Conservation (phyloP, 2,329 filamentous ascomycete genomes). For the Calonectria henricotiae region DNA sequence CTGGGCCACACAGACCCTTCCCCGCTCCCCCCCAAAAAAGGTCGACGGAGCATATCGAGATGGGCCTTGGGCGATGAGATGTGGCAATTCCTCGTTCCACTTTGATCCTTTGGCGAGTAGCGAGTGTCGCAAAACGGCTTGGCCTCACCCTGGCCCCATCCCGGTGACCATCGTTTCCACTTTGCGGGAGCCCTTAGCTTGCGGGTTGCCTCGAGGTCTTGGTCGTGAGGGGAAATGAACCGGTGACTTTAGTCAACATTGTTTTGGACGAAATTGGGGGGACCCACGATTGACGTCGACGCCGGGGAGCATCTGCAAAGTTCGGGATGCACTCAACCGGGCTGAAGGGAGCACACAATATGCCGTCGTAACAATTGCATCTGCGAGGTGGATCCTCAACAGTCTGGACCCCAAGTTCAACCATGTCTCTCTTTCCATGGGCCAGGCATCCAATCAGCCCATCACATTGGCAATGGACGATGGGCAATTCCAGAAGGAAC, state of each 20-base stretch:
- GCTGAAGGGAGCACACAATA: constrained; percentile 39
- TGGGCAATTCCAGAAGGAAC: constrained; percentile 40
- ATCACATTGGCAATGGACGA: constrained; percentile 15
- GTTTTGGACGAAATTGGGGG: constrained; percentile 7
- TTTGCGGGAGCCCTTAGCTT: constrained; percentile 30
- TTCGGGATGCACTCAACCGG: constrained; percentile 37
- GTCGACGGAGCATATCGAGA: constrained; percentile 37
- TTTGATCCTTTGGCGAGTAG: constrained; percentile 31
- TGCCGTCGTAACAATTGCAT: constrained; percentile 40
- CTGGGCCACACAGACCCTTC: constrained; percentile 47
- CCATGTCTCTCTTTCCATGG: constrained; percentile 29
- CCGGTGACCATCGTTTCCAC: constrained; percentile 25
- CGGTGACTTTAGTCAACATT: constrained; percentile 26
- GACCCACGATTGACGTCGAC: constrained; percentile 21
- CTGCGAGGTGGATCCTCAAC: constrained; percentile 46
- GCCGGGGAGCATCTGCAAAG: constrained; percentile 8
- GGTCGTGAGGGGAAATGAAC: constrained; percentile 42
- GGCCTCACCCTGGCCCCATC: constrained; percentile 1
- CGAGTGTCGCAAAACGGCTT: constrained; percentile 5
- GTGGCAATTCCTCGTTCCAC: constrained; percentile 37
- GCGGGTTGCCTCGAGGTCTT: constrained; percentile 33
- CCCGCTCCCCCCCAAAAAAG: constrained; percentile 43
- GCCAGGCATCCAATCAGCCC: constrained; percentile 42
- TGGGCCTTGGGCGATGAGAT: constrained; percentile 34
- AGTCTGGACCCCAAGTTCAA: constrained; percentile 42